phyloP scores from a whole-genome alignment of 78 protist genomes.

The Dictyostelium purpureum region DNA sequence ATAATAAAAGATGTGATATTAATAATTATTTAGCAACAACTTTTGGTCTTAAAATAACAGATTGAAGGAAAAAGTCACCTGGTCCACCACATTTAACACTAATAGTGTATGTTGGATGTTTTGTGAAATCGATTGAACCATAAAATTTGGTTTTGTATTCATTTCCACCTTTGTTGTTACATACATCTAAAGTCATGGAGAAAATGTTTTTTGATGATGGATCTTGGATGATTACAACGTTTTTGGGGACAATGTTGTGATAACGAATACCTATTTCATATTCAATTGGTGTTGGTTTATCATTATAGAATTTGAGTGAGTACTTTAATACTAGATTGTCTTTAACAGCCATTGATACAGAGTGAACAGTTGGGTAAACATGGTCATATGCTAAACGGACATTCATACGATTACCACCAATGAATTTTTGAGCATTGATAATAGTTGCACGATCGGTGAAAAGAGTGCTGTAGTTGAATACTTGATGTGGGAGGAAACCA shows the following conservation, averaged over 20 bases:
- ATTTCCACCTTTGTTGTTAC: not conserved
- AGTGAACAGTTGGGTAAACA: not conserved
- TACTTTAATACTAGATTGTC: not conserved
- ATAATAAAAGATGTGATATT: too few species aligned
- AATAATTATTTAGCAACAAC: not conserved
- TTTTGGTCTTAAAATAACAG: not conserved
- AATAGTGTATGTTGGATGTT: not conserved
- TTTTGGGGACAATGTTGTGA: not conserved
- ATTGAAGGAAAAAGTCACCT: not conserved
- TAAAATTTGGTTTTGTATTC: not conserved
- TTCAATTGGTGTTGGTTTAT: not conserved
- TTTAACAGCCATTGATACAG: not conserved
- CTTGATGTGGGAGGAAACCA: not conserved
- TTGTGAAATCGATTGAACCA: not conserved
- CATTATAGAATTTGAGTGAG: not conserved
- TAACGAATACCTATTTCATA: not conserved
- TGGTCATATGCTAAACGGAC: not conserved
- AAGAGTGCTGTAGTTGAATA: not conserved
- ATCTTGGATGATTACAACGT: not conserved
- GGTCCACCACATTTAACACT: not conserved
- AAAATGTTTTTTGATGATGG: too few species aligned
- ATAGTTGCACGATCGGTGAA: not conserved
- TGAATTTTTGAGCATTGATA: not conserved
- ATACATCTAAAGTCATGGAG: not conserved
- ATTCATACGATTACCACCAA: not conserved